Base-by-base conservation (phyloP, 2,329 filamentous ascomycete genomes). In the Hymenoscyphus repandus region DNA sequence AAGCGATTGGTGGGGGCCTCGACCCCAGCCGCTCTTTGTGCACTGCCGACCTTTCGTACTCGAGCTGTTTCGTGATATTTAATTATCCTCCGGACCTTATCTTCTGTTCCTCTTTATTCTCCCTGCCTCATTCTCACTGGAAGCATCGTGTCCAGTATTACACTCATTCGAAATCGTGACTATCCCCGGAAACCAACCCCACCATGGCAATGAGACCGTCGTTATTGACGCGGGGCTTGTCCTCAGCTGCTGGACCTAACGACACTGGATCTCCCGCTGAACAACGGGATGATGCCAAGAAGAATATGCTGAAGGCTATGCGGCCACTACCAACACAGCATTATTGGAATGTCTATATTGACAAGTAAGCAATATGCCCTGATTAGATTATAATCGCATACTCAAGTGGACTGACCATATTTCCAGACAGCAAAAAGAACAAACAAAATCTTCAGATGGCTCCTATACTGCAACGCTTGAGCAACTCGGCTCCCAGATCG, bases 271-370 rank as follows among this genome's bases (percentile, higher is more conserved):
- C 86, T 9, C 86, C 87, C 22, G 85, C 87, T 49, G 81, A 84
- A 63, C 78, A 83, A 68, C 84, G 87, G 63, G 86, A 88, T 68
- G 83, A 86, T 69, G 86, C 86, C 50, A 90, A 90, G 82, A 83
- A 86, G 73, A 90, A 90, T 74, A 87, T 91, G 69, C 76, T 89
- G 60, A 83, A 88, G 69, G 78, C 83, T 27, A 84, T 81, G 75
- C 77, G 89, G 48, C 78, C 85, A 46, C 74, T 90, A 58, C 82
- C 86, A 13, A 86, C 88, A 27, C 86, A 91, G 72, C 84, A 91
- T 68, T 89, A 88, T 72, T 89, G 88, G 80, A 76, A 85, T 60
- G 83, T 88, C 60, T 87, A 78, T 67, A 84, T 85, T 65, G 81
- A 85, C 67, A 73, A 79, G 71, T 79, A 66, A 64, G 70, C 43